A percentile compares a stretch with the other conserved stretches of the same genome.
Conservation (phyloP, 192 early-diverging fungal species). For the Neocallimastix lanati region DNA sequence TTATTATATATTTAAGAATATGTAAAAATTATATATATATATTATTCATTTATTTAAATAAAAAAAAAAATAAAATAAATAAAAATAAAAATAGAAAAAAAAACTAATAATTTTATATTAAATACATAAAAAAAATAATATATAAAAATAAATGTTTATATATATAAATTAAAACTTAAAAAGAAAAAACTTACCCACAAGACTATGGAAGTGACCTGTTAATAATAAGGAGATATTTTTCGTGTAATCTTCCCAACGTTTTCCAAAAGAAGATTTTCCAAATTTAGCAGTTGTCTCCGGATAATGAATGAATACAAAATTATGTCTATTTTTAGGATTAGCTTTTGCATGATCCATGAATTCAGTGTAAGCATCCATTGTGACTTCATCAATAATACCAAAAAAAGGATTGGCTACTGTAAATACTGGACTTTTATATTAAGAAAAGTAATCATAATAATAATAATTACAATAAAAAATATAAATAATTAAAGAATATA, state of each 20-base stretch:
- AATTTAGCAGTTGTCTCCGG: not conserved
- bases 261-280: not conserved
- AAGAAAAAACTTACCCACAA: constrained; percentile 27
- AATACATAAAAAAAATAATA: too few species aligned
- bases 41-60: too few species aligned
- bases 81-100: too few species aligned
- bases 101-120: too few species aligned
- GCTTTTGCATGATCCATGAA: not conserved
- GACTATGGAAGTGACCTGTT: constrained; percentile 72
- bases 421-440: not conserved
- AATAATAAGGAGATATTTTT: constrained; percentile 51
- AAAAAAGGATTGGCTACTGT: not conserved
- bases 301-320: not conserved
- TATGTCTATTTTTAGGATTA: not conserved
- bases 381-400: not conserved
- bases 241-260: constrained; percentile 18
- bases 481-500: too few species aligned
- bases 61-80: too few species aligned
- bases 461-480: too few species aligned
- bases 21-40: too few species aligned
- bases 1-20: too few species aligned
- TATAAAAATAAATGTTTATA: too few species aligned
- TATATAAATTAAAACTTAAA: too few species aligned
- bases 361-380: not conserved
- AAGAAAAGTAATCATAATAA: too few species aligned